A percentile compares a stretch with the other conserved stretches of the same genome.
phyloP scores from a whole-genome alignment of 441 rosid species.

The Erysimum cheiri region DNA sequence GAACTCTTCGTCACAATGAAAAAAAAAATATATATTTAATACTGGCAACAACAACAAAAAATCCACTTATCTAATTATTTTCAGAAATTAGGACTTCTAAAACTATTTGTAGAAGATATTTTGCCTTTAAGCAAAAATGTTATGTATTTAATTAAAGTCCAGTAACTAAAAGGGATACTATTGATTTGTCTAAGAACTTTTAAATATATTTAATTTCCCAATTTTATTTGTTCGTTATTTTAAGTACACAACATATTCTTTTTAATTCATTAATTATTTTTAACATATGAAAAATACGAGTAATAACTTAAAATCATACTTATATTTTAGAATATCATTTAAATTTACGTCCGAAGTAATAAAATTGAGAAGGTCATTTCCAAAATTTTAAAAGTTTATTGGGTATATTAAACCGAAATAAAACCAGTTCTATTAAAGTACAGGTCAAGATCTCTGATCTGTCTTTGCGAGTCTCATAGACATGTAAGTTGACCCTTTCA shows the following conservation, averaged over 20 bases:
- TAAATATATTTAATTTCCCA: no score
- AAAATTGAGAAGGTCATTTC: not conserved
- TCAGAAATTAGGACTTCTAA: not conserved
- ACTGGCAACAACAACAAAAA: not conserved
- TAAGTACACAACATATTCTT: no score
- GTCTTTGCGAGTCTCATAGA: constrained; percentile 40
- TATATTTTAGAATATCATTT: not conserved
- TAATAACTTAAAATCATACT: not conserved
- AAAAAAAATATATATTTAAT: not conserved
- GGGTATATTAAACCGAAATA: not conserved
- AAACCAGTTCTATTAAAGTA: constrained; percentile 9
- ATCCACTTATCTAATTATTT: not conserved
- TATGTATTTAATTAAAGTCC: no score
- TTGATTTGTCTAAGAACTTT: no score
- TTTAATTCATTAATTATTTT: no score
- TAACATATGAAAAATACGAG: not conserved
- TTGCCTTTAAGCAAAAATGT: no score
- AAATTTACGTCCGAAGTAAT: not conserved
- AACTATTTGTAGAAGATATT: no score
- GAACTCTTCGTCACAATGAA: constrained; percentile 16
- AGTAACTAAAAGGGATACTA: no score
- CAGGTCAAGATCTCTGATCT: constrained; percentile 51
- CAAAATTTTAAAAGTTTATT: not conserved
- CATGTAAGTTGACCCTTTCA: constrained; percentile 51
- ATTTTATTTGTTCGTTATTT: no score